These are phyloP conservation scores for Cymbopogon citratus DNA, from an alignment of 176 grass and related monocot species.

Conservation along the genomic window DNA sequence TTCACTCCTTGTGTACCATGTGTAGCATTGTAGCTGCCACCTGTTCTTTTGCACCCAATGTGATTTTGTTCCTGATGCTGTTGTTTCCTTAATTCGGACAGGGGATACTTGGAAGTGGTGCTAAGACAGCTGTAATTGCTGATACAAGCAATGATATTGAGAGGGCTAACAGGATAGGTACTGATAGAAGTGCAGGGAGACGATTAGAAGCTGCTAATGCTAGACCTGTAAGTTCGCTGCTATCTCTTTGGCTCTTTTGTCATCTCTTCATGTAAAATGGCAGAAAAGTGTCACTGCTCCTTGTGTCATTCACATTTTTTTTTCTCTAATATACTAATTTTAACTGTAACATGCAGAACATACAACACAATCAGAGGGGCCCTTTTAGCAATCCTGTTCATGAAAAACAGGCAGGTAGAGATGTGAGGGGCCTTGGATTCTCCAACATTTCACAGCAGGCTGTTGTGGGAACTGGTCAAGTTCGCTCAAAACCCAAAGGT, in stretches of 20 bases:
- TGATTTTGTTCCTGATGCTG: conserved; percentile 20
- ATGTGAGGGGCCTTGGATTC: conserved; percentile 35
- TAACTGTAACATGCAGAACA: conserved; percentile 20
- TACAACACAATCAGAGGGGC: conserved; percentile 46
- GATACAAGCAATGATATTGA: conserved; percentile 38
- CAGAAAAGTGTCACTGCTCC: not conserved
- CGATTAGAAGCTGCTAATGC: conserved; percentile 32
- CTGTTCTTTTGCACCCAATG: not conserved
- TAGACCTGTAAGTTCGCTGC: conserved; percentile 48
- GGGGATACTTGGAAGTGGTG: conserved; percentile 39
- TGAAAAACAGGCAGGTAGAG: conserved; percentile 52
- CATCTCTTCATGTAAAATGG: not conserved
- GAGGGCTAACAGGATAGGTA: conserved; percentile 33
- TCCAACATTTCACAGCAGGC: conserved; percentile 42
- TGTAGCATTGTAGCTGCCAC: not conserved
- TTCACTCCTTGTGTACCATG: not conserved
- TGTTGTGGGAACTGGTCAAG: conserved; percentile 37
- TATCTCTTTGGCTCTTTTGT: conserved; percentile 13
- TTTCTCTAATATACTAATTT: conserved; percentile 3
- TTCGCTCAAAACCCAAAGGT: conserved; percentile 40
- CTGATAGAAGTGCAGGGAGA: conserved; percentile 38
- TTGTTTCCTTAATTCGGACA: conserved; percentile 36
- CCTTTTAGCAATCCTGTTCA: conserved; percentile 35
- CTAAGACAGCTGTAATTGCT: conserved; percentile 30
- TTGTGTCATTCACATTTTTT: not conserved